Evolutionary conservation across 2,329 filamentous ascomycete species (phyloP).

Genomic region (Macrophomina pseudophaseolina): DNA sequence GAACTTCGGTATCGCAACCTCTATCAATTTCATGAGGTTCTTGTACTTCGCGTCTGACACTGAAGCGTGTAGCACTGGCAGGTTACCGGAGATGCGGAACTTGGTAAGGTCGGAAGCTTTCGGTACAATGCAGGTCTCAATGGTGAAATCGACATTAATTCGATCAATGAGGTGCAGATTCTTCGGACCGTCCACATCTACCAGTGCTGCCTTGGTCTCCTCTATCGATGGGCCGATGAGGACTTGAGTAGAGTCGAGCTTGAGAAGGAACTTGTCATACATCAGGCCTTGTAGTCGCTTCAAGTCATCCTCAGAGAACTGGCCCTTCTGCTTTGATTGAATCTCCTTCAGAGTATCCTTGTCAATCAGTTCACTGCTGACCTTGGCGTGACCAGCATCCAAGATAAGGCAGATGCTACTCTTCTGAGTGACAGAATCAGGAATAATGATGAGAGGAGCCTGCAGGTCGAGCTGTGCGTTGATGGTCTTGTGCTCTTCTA

Average conservation of each 20-base stretch:
- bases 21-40: slow-evolving; percentile 91
- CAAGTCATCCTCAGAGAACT: slow-evolving; percentile 88
- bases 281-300: slow-evolving; percentile 87
- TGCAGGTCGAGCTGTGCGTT: slow-evolving; percentile 96
- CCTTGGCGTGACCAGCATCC: slow-evolving; percentile 93
- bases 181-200: slow-evolving; percentile 68
- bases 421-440: slow-evolving; percentile 83
- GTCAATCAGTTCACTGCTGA: slow-evolving; percentile 92
- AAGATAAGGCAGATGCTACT: slow-evolving; percentile 88
- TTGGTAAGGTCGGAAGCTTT: slow-evolving; percentile 93
- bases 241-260: slow-evolving; percentile 91
- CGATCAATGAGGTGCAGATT: slow-evolving; percentile 90
- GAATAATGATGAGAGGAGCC: slow-evolving; percentile 93
- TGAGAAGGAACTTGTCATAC: slow-evolving; percentile 96
- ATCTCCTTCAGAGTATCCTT: slow-evolving; percentile 88
- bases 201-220: slow-evolving; percentile 82
- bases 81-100: slow-evolving; percentile 85
- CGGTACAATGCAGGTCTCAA: slow-evolving; percentile 97
- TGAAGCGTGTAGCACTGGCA: slow-evolving; percentile 89
- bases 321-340: slow-evolving; percentile 84
- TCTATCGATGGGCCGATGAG: slow-evolving; percentile 93
- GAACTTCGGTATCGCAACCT: slow-evolving; percentile 90
- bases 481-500: slow-evolving; percentile 97
- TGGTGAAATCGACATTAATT: slow-evolving; percentile 95
- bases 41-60: slow-evolving; percentile 98